Conservation (phyloP, 2,329 filamentous ascomycete species). For the Aspergillus awamori region DNA sequence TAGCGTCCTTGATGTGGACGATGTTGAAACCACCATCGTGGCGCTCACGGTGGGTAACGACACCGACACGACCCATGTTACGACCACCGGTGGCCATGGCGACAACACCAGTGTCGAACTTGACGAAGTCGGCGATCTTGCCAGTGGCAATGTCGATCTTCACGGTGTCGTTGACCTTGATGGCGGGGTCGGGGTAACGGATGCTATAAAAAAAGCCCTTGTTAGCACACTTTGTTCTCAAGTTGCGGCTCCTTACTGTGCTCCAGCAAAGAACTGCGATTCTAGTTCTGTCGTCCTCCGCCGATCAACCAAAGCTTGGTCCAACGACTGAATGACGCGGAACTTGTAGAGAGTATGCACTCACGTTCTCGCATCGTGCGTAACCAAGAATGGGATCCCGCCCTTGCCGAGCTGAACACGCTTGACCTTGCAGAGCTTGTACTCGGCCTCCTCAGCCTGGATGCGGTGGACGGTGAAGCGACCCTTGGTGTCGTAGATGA, state of each 20-base stretch:
- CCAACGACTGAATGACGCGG: conserved; percentile 99
- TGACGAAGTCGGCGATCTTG: conserved; percentile 98
- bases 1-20: conserved; percentile 99
- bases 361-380: conserved; percentile 99
- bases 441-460: conserved; percentile 96
- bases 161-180: conserved; percentile 99
- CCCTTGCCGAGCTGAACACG: conserved; percentile 98
- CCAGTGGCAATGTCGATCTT: conserved; percentile 97
- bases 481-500: conserved; percentile 99
- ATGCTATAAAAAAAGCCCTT: conserved; percentile 65
- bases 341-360: conserved; percentile 64
- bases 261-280: conserved; percentile 30
- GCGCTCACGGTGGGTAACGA: conserved; percentile 99
- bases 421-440: conserved; percentile 99
- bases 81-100: conserved; percentile 99
- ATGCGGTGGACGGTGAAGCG: conserved; percentile 99
- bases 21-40: conserved; percentile 99
- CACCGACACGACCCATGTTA: conserved; percentile 99
- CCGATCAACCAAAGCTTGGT: conserved; percentile 89
- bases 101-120: conserved; percentile 97
- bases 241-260: conserved; percentile 34
- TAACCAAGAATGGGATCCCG: conserved; percentile 99
- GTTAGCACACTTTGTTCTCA: conserved; percentile 40
- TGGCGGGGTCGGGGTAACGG: conserved; percentile 95
- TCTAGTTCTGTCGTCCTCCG: conserved; percentile 40